Evolutionary conservation across 768 basidiomycete genomes (phyloP), one percentile per base, ranked within the genome.

Genomic region (Collybia mongolica): DNA sequence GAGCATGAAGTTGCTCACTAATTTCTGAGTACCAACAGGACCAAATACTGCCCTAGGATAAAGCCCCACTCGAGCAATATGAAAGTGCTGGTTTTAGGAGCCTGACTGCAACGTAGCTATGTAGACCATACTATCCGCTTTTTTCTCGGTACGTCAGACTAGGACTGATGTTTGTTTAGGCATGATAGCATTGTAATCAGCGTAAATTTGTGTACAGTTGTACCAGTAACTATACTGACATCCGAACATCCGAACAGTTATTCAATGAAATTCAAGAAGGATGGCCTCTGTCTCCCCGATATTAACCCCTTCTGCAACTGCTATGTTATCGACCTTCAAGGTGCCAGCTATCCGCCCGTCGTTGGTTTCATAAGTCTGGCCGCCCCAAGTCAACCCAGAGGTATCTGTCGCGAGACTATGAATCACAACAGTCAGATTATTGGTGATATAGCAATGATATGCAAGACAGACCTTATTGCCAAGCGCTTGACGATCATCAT

Each of bases 301-400:
- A 53, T 75, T 69, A 20, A 83, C 55, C 0, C 79, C 80, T 7
- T 43, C 58, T 5, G 59, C 43, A 23, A 79, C 61, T 6, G 43
- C 24, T 6, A 56, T 53, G 0, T 29, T 66, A 44, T 74, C 61
- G 1, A 69, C 54, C 3, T 54, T 56, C 29, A 70, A 50, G 20
- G 36, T 52, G 2, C 81, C 80, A 22, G 61, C 61, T 11, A 75
- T 68, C 32, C 63, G 68, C 0, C 68, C 80, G 43, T 79, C 61
- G 28, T 53, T 47, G 0, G 81, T 83, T 57, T 83, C 83, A 48
- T 81, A 83, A 0, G 74, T 77, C 58, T 79, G 80, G 2, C 81
- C 82, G 43, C 76, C 82, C 80, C 82, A 82, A 0, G 70, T 80
- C 46, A 84, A 46, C 9, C 77, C 77, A 14, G 72, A 68, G 3